Evolutionary conservation across 2,329 filamentous ascomycete species (phyloP).

Genomic region (Escovopsis sp.): DNA sequence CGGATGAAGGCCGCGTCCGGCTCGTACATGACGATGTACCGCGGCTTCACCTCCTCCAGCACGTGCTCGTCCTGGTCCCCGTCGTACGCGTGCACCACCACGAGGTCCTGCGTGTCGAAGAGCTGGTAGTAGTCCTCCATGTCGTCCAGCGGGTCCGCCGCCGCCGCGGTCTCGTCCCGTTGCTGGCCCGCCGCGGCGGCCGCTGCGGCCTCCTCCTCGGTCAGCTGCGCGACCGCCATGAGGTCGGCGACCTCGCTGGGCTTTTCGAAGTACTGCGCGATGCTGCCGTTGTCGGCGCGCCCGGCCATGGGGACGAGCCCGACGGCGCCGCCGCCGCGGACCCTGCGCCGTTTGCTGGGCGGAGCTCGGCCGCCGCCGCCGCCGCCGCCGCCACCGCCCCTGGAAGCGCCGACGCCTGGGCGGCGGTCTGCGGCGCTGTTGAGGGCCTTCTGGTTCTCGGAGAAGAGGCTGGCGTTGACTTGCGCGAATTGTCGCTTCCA

Average conservation of each 20-base stretch:
- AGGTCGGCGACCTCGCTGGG: conserved; percentile 69
- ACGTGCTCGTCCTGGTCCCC: conserved; percentile 92
- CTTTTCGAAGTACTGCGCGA: conserved; percentile 68
- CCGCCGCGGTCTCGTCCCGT: conserved; percentile 55
- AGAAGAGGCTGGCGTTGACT: conserved; percentile 64
- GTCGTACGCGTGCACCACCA: conserved; percentile 86
- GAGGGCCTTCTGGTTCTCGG: conserved; percentile 65
- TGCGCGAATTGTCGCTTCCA: conserved; percentile 87
- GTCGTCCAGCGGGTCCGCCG: conserved; percentile 65
- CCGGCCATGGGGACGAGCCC: conserved; percentile 32
- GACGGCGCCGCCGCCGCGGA: conserved; percentile 61
- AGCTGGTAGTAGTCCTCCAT: conserved; percentile 89
- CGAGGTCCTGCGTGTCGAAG: conserved; percentile 78
- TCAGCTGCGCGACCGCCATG: conserved; percentile 71
- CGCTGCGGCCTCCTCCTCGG: conserved; percentile 48
- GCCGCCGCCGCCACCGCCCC: conserved; percentile 37
- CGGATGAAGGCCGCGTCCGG: conserved; percentile 90
- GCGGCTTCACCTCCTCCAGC: conserved; percentile 84
- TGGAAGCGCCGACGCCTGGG: conserved; percentile 24
- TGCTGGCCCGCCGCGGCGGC: conserved; percentile 27
- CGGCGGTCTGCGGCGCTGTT: conserved; percentile 49
- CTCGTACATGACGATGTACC: conserved; percentile 98
- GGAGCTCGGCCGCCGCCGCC: conserved; percentile 47
- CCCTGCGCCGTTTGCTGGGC: conserved; percentile 70
- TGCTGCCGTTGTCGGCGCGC: conserved; percentile 57